Evolutionary conservation across 768 basidiomycete species (phyloP), one percentile per base, ranked within the genome.

Genomic region (Naganishia onofrii): DNA sequence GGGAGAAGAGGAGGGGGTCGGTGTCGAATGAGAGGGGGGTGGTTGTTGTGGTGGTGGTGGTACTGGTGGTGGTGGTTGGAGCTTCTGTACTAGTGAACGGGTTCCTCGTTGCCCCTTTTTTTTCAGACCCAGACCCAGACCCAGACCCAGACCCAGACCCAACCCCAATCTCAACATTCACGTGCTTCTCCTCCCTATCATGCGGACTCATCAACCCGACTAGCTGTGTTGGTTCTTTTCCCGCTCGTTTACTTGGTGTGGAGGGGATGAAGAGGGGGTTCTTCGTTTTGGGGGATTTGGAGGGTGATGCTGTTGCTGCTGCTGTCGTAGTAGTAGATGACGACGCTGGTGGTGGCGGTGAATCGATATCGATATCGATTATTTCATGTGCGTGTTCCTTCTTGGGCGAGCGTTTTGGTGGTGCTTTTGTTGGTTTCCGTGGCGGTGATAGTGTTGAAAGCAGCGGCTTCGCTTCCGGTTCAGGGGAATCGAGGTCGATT

Each of bases 1-100:
- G 79, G 1, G 71, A 56, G 56, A 80, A 80, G 15, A 76, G 57
- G 71, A 80, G 76, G 8, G 75, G 70, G 67, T 80, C 79, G 15
- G 60, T 63, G 51, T 80, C 79, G 51, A 79, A 78, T 48, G 79
- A 73, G 38, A 80, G 38, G 9, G 28, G 34, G 28, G 38, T 28
- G 23, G 28, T 19, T 26, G 42, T 42, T 8, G 13, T 42, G 42
- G 42, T 42, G 5, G 42, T 42, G 42, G 42, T 42, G 4, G 12
- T 12, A 36, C 6, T 5, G 42, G 42, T 42, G 42, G 42, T 8
- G 7, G 42, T 10, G 13, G 42, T 10, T 2, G 42, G 15, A 15
- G 42, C 9, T 10, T 7, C 21, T n/a, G n/a, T n/a, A n/a, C 4
- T 55, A 32, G 12, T 34, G 34, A 58, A 58, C 21, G 57, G 57